A percentile compares a stretch with the other conserved stretches of the same genome.
Conservation (phyloP, 73 alveolate genomes). For the Loxodes magnus region DNA sequence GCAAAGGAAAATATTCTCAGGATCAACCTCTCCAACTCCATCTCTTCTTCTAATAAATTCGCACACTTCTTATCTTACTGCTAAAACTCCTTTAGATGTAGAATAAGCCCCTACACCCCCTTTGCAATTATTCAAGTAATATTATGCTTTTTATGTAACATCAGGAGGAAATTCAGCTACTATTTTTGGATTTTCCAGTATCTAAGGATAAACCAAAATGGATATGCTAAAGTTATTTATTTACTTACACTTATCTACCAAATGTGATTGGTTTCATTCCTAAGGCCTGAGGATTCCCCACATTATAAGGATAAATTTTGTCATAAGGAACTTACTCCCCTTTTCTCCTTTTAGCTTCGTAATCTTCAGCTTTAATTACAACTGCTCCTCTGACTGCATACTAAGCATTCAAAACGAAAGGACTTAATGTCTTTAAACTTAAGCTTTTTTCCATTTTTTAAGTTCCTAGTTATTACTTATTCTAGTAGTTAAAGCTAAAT, state of each 20-base stretch:
- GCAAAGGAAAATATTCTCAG: constrained; percentile 33
- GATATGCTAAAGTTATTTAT: no score
- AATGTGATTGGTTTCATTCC: constrained; percentile 41
- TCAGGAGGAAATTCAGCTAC: constrained; percentile 15
- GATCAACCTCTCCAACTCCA: constrained; percentile 22
- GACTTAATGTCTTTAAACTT: no score
- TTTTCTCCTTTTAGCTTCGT: constrained; percentile 16
- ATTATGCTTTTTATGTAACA: constrained; percentile 13
- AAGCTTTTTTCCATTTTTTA: no score
- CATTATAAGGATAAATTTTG: constrained; percentile 26
- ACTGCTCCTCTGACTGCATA: constrained; percentile 51
- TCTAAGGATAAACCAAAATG: constrained; percentile 17
- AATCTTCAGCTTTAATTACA: constrained; percentile 31
- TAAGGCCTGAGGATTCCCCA: constrained; percentile 49
- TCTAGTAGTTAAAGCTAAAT: no score
- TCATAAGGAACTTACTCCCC: constrained; percentile 26
- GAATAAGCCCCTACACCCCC: constrained; percentile 58
- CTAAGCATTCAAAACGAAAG: no score
- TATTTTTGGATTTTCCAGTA: neutral
- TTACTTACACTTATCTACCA: constrained; percentile 48
- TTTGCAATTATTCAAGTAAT: neutral
- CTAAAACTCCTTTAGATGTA: constrained; percentile 34
- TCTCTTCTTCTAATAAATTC: constrained; percentile 55
- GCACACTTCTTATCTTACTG: constrained; percentile 28
- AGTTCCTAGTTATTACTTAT: no score